phyloP scores from a whole-genome alignment of 495 filamentous ascomycete genomes.

The Lepidopterella palustris region DNA sequence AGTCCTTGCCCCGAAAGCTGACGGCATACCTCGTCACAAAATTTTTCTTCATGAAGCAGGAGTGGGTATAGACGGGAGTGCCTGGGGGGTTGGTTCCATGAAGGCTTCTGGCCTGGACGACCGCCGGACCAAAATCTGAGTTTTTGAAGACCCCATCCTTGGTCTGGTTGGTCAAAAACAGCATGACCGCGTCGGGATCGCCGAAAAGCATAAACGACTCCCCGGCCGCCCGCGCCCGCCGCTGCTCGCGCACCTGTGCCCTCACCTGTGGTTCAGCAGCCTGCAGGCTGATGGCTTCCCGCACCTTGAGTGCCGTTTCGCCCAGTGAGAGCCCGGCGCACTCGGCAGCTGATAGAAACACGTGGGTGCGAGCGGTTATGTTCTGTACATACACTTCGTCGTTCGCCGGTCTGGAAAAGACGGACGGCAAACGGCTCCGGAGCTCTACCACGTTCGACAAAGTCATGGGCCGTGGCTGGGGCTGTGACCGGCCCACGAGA shows the following conservation, averaged over 20 bases:
- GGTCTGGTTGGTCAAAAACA: slow-evolving; percentile 16
- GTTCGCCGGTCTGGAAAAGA: background rate
- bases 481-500: slow-evolving; percentile 8
- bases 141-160: slow-evolving; percentile 1
- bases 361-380: slow-evolving; percentile 7
- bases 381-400: slow-evolving; percentile 13
- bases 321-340: slow-evolving; percentile 7
- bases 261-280: slow-evolving; percentile 8
- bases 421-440: slow-evolving; percentile 11
- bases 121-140: slow-evolving; percentile 8
- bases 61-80: slow-evolving; percentile 7
- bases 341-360: slow-evolving; percentile 5
- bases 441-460: slow-evolving; percentile 11
- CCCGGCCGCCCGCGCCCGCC: background rate
- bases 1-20: slow-evolving; percentile 11
- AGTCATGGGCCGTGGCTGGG: slow-evolving; percentile 8
- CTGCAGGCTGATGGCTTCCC: slow-evolving; percentile 5
- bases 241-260: slow-evolving; percentile 10
- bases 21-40: slow-evolving; percentile 2
- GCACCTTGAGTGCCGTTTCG: slow-evolving; percentile 8
- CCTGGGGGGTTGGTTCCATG: slow-evolving; percentile 14
- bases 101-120: slow-evolving; percentile 2
- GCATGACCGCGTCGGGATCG: slow-evolving; percentile 6
- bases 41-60: slow-evolving; percentile 1
- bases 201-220: background rate